Evolutionary conservation across 192 early-diverging fungal species (phyloP), one percentile per base, ranked within the genome.

Genomic region (Coemansia sp.): DNA sequence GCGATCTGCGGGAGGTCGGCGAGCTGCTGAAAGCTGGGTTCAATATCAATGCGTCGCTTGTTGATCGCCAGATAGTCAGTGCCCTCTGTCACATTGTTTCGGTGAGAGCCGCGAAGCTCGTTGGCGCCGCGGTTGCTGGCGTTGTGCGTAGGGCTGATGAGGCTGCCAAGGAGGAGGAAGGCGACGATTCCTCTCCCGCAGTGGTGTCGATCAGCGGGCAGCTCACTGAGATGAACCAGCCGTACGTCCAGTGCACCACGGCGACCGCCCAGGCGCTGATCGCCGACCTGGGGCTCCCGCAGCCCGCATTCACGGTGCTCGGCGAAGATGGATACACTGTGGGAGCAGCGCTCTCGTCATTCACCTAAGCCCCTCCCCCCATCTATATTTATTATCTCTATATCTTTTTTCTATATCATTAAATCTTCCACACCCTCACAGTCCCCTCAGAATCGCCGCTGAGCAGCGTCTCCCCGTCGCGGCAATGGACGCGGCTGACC

Each of bases 1-100:
- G 74, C 3, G 87, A 89, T 32, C 84, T 96, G 32, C 59, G 71
- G 6, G 85, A 89, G 25, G 89, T 90, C 36, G 84, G 86, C 54
- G 75, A 87, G 46, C 77, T 96, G 22, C 81, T 96, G 10, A 86
- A 90, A 32, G 89, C 89, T 47, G 84, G 87, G 32, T 87, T 94
- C 70, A 85, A 84, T 17, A 71, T 94, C 24, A 29, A 74, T 2
- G 87, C 93, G 4, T 90, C 89, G 3, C 45, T 87, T n/a, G 80
- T 83, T 9, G 96, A 97, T 67, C 88, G 93, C 39, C 90, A 89
- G 64, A 90, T 96, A 41, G 89, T 95, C 74, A 89, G 92, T 65
- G 76, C 81, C 43, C 70, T 97, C 1, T 94, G 92, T 69, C 88
- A 93, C 56, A 77, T 96, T 5, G 89, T 99, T 15, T 91, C 92